Percentiles rank a stretch among this genome's conserved stretches.
Conservation (phyloP, 345 rosid genomes). For the Ceriops zippeliana region DNA sequence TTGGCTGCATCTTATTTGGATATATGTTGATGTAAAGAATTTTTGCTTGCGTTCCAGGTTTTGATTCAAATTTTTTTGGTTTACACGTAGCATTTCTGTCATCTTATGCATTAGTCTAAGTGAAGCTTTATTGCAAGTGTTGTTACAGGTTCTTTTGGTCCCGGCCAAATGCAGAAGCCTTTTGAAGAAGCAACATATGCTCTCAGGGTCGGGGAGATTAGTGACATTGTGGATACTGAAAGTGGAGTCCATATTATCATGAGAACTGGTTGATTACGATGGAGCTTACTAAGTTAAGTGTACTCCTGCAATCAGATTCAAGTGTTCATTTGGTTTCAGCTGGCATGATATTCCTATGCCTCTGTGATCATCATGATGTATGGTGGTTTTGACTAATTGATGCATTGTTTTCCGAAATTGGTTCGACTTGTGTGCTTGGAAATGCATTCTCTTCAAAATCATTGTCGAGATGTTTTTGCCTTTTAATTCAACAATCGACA, state of each 20-base stretch:
- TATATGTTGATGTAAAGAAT: no score
- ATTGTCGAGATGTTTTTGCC: no score
- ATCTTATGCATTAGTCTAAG: not conserved
- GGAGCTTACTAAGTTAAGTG: conserved; percentile 7
- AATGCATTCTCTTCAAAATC: not conserved
- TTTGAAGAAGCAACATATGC: conserved; percentile 81
- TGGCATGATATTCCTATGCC: not conserved
- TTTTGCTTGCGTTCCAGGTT: not conserved
- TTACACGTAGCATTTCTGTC: not conserved
- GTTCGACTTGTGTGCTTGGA: not conserved
- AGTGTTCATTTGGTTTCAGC: conserved; percentile 7
- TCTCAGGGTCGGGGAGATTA: conserved; percentile 82
- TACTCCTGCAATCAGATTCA: conserved; percentile 5
- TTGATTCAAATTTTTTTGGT: not conserved
- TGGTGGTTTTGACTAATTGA: conserved; percentile 7
- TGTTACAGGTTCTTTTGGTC: conserved; percentile 69
- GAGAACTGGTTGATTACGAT: conserved; percentile 65
- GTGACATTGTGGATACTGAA: conserved; percentile 86
- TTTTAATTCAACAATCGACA: no score
- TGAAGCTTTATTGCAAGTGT: not conserved
- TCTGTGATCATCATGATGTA: not conserved
- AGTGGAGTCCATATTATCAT: conserved; percentile 87
- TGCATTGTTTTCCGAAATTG: not conserved
- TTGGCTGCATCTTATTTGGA: no score
- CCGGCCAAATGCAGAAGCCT: conserved; percentile 97